phyloP scores from a whole-genome alignment of 2,329 filamentous ascomycete genomes.

The Cercospora canescens region DNA sequence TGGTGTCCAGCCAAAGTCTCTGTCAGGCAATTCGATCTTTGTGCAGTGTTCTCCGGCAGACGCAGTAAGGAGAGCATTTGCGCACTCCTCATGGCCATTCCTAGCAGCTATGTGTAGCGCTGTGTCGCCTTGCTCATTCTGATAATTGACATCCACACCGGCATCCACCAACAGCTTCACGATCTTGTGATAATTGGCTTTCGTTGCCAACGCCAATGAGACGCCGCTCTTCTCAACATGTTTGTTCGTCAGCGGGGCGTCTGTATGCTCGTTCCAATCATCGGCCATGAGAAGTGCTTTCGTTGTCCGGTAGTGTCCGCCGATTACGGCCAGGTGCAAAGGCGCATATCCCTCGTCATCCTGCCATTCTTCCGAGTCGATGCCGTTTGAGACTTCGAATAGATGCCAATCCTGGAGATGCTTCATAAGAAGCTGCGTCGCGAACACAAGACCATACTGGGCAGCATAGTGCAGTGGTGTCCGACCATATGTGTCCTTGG shows the following conservation, averaged over 20 bases:
- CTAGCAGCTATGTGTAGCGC: constrained; percentile 89
- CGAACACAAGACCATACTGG: constrained; percentile 89
- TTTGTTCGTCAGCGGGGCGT: constrained; percentile 62
- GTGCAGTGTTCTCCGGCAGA: constrained; percentile 71
- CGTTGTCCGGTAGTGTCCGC: constrained; percentile 85
- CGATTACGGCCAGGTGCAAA: constrained; percentile 87
- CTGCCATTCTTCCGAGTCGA: constrained; percentile 87
- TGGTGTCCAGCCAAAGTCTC: constrained; percentile 91
- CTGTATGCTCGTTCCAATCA: constrained; percentile 28
- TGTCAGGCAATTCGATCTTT: constrained; percentile 75
- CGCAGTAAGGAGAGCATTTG: constrained; percentile 66
- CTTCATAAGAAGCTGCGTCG: constrained; percentile 83
- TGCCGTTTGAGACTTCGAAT: constrained; percentile 80
- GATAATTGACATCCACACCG: constrained; percentile 90
- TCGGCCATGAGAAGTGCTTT: constrained; percentile 73
- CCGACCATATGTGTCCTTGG: constrained; percentile 76
- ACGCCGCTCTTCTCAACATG: constrained; percentile 79
- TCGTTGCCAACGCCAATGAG: constrained; percentile 84
- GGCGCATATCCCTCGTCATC: constrained; percentile 90
- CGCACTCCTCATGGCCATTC: constrained; percentile 81
- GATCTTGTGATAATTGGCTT: constrained; percentile 81
- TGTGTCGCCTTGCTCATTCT: constrained; percentile 85
- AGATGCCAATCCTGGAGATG: constrained; percentile 88
- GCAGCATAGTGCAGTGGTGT: constrained; percentile 90
- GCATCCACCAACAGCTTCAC: constrained; percentile 86